Percentiles rank a stretch among this genome's conserved stretches.
These are phyloP conservation scores for Lotmaria passim DNA, from an alignment of 208 protist genomes.

Conservation along the genomic window DNA sequence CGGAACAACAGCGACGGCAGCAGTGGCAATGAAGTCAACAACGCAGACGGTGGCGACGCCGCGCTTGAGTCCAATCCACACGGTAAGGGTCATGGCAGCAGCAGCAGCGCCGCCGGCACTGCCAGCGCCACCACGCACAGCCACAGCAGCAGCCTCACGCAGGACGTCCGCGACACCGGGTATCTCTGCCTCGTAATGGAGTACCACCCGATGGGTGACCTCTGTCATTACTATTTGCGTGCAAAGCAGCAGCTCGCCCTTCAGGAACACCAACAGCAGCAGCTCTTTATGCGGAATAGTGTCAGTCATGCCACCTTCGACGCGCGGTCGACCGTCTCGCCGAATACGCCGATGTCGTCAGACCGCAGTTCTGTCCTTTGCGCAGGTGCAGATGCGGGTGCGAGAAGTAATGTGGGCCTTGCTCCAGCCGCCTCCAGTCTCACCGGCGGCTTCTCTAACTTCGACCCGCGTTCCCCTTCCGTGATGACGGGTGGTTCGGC, in stretches of 20 bases:
- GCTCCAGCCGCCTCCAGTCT: too few relatives aligned
- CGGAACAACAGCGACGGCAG: not conserved
- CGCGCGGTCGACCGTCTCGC: not conserved
- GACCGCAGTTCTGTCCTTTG: not conserved
- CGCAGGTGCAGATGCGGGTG: not conserved
- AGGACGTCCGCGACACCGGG: constrained; percentile 36
- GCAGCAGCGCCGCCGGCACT: constrained; percentile 9
- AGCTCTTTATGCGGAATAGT: not conserved
- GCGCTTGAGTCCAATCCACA: too few relatives aligned
- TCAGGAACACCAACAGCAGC: constrained; percentile 16
- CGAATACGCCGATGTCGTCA: constrained; percentile 7
- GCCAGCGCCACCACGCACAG: constrained; percentile 27
- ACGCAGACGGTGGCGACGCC: too few relatives aligned
- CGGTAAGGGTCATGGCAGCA: not conserved
- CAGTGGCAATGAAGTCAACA: not conserved
- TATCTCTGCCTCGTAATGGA: constrained; percentile 87
- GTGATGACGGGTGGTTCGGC: too few relatives aligned
- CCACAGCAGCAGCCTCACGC: constrained; percentile 20
- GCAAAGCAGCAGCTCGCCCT: constrained; percentile 32
- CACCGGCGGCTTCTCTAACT: not conserved
- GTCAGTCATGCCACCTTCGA: constrained; percentile 1
- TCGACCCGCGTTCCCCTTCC: too few relatives aligned
- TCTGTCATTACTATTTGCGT: constrained; percentile 70
- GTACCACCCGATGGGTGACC: constrained; percentile 82
- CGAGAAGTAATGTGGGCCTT: too few relatives aligned